Conservation (phyloP, 768 basidiomycete species). For the Candolleomyces aberdarensis region DNA sequence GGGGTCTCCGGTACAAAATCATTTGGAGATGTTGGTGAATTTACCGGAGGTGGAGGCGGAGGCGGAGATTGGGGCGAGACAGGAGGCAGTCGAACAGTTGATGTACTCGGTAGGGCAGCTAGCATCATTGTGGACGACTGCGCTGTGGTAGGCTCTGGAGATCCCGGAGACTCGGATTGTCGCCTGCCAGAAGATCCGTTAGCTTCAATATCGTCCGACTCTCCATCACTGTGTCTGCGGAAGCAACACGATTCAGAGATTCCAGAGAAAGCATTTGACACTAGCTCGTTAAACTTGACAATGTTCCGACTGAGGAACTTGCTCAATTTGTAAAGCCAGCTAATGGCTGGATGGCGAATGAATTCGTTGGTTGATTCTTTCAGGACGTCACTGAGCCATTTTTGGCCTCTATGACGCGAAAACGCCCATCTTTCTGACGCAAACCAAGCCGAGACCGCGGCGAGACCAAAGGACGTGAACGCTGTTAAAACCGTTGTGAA, state of each 20-base stretch:
- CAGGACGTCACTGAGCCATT: constrained; percentile 66
- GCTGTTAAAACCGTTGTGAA: constrained; percentile 76
- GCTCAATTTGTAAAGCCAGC: constrained; percentile 10
- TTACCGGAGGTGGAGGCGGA: constrained; percentile 14
- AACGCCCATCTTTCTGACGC: constrained; percentile 68
- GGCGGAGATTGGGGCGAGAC: constrained; percentile 8
- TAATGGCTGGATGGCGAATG: constrained; percentile 19
- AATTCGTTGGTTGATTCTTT: constrained; percentile 41
- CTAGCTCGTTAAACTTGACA: constrained; percentile 3
- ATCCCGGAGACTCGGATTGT: constrained; percentile 8
- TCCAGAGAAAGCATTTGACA: not conserved
- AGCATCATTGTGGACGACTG: not conserved
- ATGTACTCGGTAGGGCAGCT: not conserved
- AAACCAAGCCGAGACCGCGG: constrained; percentile 73
- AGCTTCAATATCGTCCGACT: constrained; percentile 24
- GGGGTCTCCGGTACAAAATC: not conserved
- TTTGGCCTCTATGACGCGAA: constrained; percentile 57
- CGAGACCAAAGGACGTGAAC: constrained; percentile 67
- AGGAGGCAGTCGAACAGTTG: not conserved
- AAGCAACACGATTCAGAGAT: not conserved
- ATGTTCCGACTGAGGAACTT: constrained; percentile 7
- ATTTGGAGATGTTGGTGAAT: constrained; percentile 12
- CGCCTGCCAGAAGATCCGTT: constrained; percentile 16
- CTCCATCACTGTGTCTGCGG: not conserved
- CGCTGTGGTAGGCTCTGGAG: not conserved